These are phyloP conservation scores for Penicillium steckii DNA, from an alignment of 495 filamentous ascomycete species.

Conservation along the genomic window DNA sequence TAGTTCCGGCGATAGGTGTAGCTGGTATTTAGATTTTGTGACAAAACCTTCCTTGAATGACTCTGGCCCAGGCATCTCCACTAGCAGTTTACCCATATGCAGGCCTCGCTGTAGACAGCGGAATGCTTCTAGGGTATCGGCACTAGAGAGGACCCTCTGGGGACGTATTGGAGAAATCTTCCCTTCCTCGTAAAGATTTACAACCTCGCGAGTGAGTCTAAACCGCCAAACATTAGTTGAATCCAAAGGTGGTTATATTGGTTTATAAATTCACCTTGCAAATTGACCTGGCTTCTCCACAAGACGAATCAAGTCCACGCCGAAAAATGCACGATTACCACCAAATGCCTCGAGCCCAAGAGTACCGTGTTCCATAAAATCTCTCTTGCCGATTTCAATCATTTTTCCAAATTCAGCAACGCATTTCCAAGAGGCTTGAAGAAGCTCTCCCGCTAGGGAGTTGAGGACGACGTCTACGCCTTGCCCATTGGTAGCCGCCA, in stretches of 20 bases:
- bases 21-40: neutral
- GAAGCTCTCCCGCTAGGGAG: no score
- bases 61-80: slow-evolving; percentile 13
- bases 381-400: slow-evolving; percentile 29
- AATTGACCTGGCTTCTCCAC: no score
- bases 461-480: slow-evolving; percentile 37
- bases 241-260: no score
- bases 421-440: slow-evolving; percentile 30
- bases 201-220: slow-evolving; percentile 5
- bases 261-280: no score
- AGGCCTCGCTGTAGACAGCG: slow-evolving; percentile 33
- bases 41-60: neutral
- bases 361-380: slow-evolving; percentile 19
- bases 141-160: slow-evolving; percentile 20
- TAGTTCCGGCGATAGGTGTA: neutral
- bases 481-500: slow-evolving; percentile 15
- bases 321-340: slow-evolving; percentile 23
- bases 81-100: slow-evolving; percentile 49
- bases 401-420: slow-evolving; percentile 28
- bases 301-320: slow-evolving; percentile 19
- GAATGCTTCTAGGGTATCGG: slow-evolving; percentile 22
- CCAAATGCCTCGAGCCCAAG: slow-evolving; percentile 36
- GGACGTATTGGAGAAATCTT: slow-evolving; percentile 37
- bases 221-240: no score
- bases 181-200: slow-evolving; percentile 4